Conservation (phyloP, 495 filamentous ascomycete species). For the Penicillium paxilli region DNA sequence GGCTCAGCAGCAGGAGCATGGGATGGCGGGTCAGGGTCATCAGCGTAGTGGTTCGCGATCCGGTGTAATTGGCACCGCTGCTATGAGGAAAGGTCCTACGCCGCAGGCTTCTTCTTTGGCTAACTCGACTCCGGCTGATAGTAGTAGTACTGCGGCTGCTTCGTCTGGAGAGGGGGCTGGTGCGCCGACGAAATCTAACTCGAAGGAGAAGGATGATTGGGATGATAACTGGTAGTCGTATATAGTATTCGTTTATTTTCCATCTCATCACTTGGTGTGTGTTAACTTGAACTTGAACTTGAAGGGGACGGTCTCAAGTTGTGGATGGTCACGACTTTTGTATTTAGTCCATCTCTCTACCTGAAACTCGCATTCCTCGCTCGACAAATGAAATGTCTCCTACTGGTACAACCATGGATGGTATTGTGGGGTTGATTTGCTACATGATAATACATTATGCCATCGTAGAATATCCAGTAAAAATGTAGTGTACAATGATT, state of each 20-base stretch:
- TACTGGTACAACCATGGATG: background rate
- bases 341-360: slow-evolving; percentile 4
- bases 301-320: background rate
- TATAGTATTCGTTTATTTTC: slow-evolving; percentile 14
- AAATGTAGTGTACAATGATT: background rate
- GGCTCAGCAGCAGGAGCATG: slow-evolving; percentile 27
- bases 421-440: no score
- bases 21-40: slow-evolving; percentile 29
- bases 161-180: slow-evolving; percentile 38
- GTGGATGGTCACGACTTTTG: slow-evolving; percentile 16
- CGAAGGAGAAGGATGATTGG: slow-evolving; percentile 58
- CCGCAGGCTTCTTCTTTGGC: slow-evolving; percentile 7
- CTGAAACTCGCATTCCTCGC: slow-evolving; percentile 12
- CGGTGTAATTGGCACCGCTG: slow-evolving; percentile 68
- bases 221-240: slow-evolving; percentile 68
- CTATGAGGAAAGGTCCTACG: slow-evolving; percentile 64
- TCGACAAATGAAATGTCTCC: slow-evolving; percentile 10
- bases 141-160: no score
- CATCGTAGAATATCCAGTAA: no score
- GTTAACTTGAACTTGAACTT: slow-evolving; percentile 3
- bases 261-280: slow-evolving; percentile 4
- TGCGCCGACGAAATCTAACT: slow-evolving; percentile 32
- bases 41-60: slow-evolving; percentile 31
- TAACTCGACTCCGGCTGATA: slow-evolving; percentile 30
- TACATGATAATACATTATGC: no score